Conservation (phyloP, 768 basidiomycete genomes). For the Filobasidium floriforme region DNA sequence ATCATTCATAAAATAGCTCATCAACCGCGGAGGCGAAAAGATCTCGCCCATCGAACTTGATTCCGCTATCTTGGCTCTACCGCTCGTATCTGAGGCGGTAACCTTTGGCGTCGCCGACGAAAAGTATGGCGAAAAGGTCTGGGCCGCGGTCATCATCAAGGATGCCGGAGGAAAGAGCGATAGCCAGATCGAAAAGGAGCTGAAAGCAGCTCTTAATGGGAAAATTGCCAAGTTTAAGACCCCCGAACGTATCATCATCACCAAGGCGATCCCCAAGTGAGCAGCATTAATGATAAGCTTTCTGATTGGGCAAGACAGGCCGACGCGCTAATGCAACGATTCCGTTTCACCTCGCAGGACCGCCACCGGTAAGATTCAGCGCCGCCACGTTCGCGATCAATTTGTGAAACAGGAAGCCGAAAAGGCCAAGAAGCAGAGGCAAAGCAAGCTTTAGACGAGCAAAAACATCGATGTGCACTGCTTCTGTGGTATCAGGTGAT, state of each 20-base stretch:
- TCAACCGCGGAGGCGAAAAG: conserved; percentile 55
- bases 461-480: too few species aligned
- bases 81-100: conserved; percentile 55
- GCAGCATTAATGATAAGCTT: background rate
- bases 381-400: conserved; percentile 32
- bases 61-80: conserved; percentile 49
- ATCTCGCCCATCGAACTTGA: conserved; percentile 59
- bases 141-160: conserved; percentile 32
- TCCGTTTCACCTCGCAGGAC: conserved; percentile 17
- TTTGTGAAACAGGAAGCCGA: conserved; percentile 44
- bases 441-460: conserved; percentile 21
- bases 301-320: background rate
- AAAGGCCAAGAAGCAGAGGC: conserved; percentile 38
- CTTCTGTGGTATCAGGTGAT: too few species aligned
- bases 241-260: conserved; percentile 31
- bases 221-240: conserved; percentile 30
- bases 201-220: conserved; percentile 26
- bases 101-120: conserved; percentile 37
- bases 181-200: conserved; percentile 6
- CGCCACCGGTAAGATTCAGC: conserved; percentile 36
- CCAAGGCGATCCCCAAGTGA: conserved; percentile 30
- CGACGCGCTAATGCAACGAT: background rate
- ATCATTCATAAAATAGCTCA: conserved; percentile 16
- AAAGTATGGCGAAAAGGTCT: conserved; percentile 37
- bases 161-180: conserved; percentile 14